A percentile compares a stretch with the other conserved stretches of the same genome.
Evolutionary conservation across 73 alveolate species (phyloP).

Genomic region (Tetrahymena elliotti): DNA sequence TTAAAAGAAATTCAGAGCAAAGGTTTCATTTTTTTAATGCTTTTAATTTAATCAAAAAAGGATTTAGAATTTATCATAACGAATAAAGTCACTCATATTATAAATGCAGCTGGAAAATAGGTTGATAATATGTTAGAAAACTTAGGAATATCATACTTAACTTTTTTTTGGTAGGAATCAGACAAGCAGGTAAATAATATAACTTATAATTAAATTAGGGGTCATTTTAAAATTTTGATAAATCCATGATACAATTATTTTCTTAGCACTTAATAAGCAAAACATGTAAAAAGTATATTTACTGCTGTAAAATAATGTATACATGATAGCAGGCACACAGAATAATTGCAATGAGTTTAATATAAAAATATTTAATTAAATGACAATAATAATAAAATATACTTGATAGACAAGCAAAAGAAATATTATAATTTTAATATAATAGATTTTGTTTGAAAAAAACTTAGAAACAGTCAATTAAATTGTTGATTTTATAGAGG

Average conservation of each 20-base stretch:
- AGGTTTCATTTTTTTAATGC: background rate
- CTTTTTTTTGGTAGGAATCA: conserved; percentile 58
- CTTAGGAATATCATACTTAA: conserved; percentile 56
- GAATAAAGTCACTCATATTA: conserved; percentile 69
- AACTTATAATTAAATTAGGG: background rate
- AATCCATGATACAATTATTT: no score
- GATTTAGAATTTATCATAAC: conserved; percentile 70
- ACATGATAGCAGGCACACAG: no score
- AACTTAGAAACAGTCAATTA: conserved; percentile 71
- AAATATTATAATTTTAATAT: background rate
- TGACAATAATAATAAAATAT: background rate
- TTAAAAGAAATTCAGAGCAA: background rate
- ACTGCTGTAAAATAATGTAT: no score
- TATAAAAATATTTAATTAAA: no score
- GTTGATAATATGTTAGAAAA: conserved; percentile 49
- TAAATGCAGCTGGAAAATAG: conserved; percentile 63
- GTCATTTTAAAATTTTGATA: background rate
- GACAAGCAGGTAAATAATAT: conserved; percentile 31
- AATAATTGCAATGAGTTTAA: no score
- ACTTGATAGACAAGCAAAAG: background rate
- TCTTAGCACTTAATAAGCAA: no score
- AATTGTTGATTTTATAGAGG: conserved; percentile 83
- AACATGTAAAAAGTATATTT: no score
- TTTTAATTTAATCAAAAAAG: conserved; percentile 2
- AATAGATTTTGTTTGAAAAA: conserved; percentile 71